A percentile compares a stretch with the other conserved stretches of the same genome.
phyloP scores from a whole-genome alignment of 2,329 filamentous ascomycete genomes.

The Xylaria sp. region DNA sequence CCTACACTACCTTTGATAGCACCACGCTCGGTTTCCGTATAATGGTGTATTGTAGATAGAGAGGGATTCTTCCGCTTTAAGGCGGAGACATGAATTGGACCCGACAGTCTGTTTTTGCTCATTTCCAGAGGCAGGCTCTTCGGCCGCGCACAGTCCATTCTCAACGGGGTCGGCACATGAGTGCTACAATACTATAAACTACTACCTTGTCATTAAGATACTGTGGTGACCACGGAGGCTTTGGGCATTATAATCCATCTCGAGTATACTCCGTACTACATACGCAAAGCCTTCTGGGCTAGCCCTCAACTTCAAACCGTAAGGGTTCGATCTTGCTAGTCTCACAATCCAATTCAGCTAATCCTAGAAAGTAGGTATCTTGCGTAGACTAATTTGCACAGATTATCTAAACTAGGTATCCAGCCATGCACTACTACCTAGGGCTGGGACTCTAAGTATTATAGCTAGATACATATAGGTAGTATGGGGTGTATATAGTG shows the following conservation, averaged over 20 bases:
- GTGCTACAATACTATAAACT: neutral
- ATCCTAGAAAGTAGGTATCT: neutral
- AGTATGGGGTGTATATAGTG: neutral
- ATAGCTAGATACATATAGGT: neutral
- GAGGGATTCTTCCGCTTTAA: conserved; percentile 19
- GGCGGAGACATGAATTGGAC: conserved; percentile 21
- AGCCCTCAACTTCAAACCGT: conserved; percentile 19
- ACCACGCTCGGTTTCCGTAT: neutral
- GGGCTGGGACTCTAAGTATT: neutral
- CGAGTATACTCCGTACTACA: neutral
- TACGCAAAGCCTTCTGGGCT: conserved; percentile 1
- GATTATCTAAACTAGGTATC: neutral
- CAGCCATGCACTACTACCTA: neutral
- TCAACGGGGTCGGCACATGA: conserved; percentile 25
- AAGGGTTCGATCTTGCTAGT: conserved; percentile 15
- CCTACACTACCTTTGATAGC: neutral
- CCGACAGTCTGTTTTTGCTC: conserved; percentile 29
- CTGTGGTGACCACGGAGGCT: conserved; percentile 28
- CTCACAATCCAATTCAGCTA: conserved; percentile 23
- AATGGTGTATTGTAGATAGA: neutral
- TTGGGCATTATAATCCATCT: conserved; percentile 17
- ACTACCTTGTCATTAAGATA: neutral
- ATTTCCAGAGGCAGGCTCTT: conserved; percentile 16
- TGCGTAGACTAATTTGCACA: conserved; percentile 3
- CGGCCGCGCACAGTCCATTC: conserved; percentile 4